Evolutionary conservation across 441 rosid species (phyloP).

Genomic region (Brassica balearica): DNA sequence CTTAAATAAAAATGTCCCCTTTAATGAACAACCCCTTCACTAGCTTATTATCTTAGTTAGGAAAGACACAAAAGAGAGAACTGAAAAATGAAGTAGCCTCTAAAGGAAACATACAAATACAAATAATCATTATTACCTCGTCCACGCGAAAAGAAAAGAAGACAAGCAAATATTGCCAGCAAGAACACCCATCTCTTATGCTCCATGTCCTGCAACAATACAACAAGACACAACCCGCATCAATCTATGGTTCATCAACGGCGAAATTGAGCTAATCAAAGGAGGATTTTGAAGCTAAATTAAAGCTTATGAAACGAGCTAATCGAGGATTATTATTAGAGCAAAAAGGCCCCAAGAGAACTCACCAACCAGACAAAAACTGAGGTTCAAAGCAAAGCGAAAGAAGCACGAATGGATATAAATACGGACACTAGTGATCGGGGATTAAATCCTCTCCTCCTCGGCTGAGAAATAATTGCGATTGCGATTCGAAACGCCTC

Average conservation of each 20-base stretch:
- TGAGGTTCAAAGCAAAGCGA: neutral
- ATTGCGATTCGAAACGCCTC: constrained; percentile 27
- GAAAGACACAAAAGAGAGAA: constrained; percentile 9
- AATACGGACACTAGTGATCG: constrained; percentile 1
- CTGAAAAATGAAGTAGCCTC: constrained; percentile 1
- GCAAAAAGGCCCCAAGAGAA: neutral
- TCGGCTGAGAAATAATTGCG: neutral
- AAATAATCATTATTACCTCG: constrained; percentile 50
- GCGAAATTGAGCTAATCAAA: constrained; percentile 5
- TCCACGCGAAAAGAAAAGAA: constrained; percentile 45
- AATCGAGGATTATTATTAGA: constrained; percentile 13
- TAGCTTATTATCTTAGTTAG: neutral
- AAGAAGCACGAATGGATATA: neutral
- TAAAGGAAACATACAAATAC: constrained; percentile 6
- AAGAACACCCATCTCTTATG: constrained; percentile 46
- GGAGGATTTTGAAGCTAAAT: neutral
- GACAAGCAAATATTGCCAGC: constrained; percentile 45
- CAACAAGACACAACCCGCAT: neutral
- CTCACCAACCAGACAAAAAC: constrained; percentile 7
- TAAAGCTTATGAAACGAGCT: neutral
- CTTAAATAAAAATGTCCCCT: neutral
- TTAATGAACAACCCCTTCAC: neutral
- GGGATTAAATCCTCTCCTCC: neutral
- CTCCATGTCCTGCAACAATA: constrained; percentile 52
- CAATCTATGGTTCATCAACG: neutral